phyloP scores from a whole-genome alignment of 495 filamentous ascomycete species.

The Aspergillus saccharolyticus region DNA sequence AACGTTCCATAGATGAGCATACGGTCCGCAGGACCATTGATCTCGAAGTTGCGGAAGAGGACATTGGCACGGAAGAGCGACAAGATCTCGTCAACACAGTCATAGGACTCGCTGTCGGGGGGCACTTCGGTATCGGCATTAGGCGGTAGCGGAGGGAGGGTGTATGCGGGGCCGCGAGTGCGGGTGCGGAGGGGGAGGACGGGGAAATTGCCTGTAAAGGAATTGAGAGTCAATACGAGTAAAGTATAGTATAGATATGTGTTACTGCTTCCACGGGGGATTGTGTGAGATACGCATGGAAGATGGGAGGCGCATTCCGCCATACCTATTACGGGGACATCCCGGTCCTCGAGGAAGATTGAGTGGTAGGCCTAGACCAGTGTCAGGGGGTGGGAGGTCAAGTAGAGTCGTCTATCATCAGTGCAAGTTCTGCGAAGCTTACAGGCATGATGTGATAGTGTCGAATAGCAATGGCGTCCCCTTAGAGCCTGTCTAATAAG shows the following conservation, averaged over 20 bases:
- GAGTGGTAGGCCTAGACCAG: slow-evolving; percentile 77
- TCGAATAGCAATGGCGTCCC: slow-evolving; percentile 10
- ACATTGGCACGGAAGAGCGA: slow-evolving; percentile 95
- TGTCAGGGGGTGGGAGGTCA: neutral
- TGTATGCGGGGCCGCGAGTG: slow-evolving; percentile 86
- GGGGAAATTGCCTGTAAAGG: slow-evolving; percentile 75
- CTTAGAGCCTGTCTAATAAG: slow-evolving; percentile 19
- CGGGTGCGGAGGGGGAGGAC: slow-evolving; percentile 89
- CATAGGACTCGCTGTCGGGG: slow-evolving; percentile 82
- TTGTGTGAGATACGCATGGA: slow-evolving; percentile 14
- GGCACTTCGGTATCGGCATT: slow-evolving; percentile 68
- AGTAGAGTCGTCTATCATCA: neutral
- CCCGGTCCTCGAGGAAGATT: slow-evolving; percentile 79
- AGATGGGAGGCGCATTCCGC: slow-evolving; percentile 8
- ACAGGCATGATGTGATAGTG: slow-evolving; percentile 46
- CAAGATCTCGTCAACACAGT: slow-evolving; percentile 90
- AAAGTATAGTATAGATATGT: neutral
- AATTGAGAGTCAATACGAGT: neutral
- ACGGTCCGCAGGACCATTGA: slow-evolving; percentile 92
- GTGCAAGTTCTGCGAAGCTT: slow-evolving; percentile 12
- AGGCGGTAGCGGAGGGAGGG: slow-evolving; percentile 67
- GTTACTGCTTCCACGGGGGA: slow-evolving; percentile 2
- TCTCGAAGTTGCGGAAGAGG: slow-evolving; percentile 98
- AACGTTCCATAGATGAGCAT: slow-evolving; percentile 95
- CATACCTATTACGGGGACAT: slow-evolving; percentile 61